Conservation (phyloP, 371 early-diverging fungal genomes). For the Mucor racemosus region DNA sequence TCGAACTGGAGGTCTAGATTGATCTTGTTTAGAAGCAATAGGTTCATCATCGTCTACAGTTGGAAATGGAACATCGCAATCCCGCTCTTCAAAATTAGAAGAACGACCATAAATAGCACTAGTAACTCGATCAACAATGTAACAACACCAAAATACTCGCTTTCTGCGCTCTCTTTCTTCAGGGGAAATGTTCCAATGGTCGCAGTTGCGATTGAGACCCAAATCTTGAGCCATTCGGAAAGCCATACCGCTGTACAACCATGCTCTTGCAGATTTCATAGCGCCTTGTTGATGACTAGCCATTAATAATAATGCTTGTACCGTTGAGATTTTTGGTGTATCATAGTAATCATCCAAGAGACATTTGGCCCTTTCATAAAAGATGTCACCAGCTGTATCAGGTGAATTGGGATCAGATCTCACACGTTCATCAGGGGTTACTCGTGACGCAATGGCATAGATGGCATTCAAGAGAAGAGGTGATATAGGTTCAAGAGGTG, state of each 20-base stretch:
- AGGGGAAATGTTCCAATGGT: conserved; percentile 50
- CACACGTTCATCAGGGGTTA: conserved; percentile 46
- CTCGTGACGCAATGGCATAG: conserved; percentile 53
- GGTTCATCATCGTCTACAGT: conserved; percentile 47
- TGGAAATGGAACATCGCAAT: conserved; percentile 56
- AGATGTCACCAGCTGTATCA: conserved; percentile 53
- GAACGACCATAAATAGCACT: conserved; percentile 51
- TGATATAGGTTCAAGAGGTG: conserved; percentile 38
- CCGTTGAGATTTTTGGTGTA: conserved; percentile 59
- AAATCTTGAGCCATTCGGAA: conserved; percentile 58
- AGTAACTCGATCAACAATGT: conserved; percentile 48
- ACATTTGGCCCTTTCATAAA: conserved; percentile 50
- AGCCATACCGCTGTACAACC: conserved; percentile 59
- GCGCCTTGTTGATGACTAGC: conserved; percentile 60
- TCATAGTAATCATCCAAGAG: conserved; percentile 62
- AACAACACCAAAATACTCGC: conserved; percentile 58
- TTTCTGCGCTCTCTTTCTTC: conserved; percentile 50
- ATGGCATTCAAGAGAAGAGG: conserved; percentile 56
- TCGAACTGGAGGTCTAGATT: conserved; percentile 27
- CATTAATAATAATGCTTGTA: conserved; percentile 61
- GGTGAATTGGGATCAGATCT: conserved; percentile 37
- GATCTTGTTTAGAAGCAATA: conserved; percentile 15
- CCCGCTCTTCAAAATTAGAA: conserved; percentile 47
- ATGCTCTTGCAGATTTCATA: conserved; percentile 49
- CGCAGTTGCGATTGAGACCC: conserved; percentile 50